A percentile compares a stretch with the other conserved stretches of the same genome.
phyloP scores from a whole-genome alignment of 306 rosid species.

The Prunus persica region DNA sequence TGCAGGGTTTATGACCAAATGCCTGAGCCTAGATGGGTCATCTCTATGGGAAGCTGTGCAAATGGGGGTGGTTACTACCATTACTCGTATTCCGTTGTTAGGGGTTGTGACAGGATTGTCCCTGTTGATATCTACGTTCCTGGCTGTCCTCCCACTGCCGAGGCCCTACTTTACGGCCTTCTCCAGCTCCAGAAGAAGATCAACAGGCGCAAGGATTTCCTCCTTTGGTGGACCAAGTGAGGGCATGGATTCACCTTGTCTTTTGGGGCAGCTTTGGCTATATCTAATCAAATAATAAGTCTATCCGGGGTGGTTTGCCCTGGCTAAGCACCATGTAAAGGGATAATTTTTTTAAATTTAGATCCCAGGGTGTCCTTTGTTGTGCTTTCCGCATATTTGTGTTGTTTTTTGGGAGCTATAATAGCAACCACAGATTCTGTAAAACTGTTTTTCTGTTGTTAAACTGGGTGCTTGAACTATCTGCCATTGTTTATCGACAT shows the following conservation, averaged over 20 bases:
- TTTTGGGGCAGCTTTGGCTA: slow-evolving; percentile 26
- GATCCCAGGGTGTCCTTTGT: slow-evolving; percentile 20
- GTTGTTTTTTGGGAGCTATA: slow-evolving; percentile 23
- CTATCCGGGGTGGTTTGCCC: slow-evolving; percentile 35
- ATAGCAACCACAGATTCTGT: slow-evolving; percentile 20
- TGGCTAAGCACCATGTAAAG: slow-evolving; percentile 38
- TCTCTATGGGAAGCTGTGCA: slow-evolving; percentile 99
- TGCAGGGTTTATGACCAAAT: slow-evolving; percentile 98
- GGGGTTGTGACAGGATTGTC: slow-evolving; percentile 95
- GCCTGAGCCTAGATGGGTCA: slow-evolving; percentile 99
- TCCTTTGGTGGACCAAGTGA: slow-evolving; percentile 93
- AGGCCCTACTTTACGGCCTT: slow-evolving; percentile 85
- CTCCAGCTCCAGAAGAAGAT: slow-evolving; percentile 99
- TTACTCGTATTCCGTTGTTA: slow-evolving; percentile 88
- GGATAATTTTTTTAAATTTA: slow-evolving; percentile 31
- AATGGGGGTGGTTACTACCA: slow-evolving; percentile 99
- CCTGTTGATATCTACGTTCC: slow-evolving; percentile 97
- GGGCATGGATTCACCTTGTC: slow-evolving; percentile 19
- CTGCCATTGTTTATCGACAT: slow-evolving; percentile 3
- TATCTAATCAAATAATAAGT: slow-evolving; percentile 41
- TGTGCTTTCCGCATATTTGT: slow-evolving; percentile 9
- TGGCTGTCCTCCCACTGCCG: slow-evolving; percentile 98
- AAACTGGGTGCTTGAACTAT: slow-evolving; percentile 1
- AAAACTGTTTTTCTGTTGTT: slow-evolving; percentile 11
- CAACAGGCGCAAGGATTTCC: slow-evolving; percentile 96